Conservation (phyloP, 2,329 filamentous ascomycete genomes). For the Fusarium phyllophilum region DNA sequence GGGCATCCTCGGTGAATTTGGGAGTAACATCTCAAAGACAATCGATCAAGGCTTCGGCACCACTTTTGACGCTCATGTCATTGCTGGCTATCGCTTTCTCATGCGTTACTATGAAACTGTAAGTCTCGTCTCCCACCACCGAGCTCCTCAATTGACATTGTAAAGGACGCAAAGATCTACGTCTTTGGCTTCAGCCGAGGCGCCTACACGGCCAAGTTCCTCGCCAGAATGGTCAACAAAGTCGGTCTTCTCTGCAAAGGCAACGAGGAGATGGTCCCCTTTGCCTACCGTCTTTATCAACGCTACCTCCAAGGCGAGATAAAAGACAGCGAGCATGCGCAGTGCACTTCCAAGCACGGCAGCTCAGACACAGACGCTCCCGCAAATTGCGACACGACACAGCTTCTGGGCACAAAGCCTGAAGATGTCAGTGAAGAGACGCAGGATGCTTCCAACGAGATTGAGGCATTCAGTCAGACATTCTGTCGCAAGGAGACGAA, state of each 20-base stretch:
- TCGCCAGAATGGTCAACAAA: slow-evolving; percentile 61
- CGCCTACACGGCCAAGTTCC: slow-evolving; percentile 63
- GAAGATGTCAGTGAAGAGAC: slow-evolving; percentile 40
- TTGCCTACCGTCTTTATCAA: slow-evolving; percentile 58
- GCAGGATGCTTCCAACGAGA: slow-evolving; percentile 47
- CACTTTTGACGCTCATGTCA: slow-evolving; percentile 62
- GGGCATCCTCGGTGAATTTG: slow-evolving; percentile 47
- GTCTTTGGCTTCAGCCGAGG: slow-evolving; percentile 65
- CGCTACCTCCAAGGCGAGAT: slow-evolving; percentile 53
- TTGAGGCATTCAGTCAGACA: slow-evolving; percentile 58
- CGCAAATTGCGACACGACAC: not conserved
- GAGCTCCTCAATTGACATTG: fast-evolving
- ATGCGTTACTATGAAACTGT: slow-evolving; percentile 63
- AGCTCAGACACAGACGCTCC: not conserved
- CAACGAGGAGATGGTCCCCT: slow-evolving; percentile 64
- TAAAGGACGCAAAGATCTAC: slow-evolving; percentile 60
- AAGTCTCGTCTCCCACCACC: slow-evolving; percentile 1
- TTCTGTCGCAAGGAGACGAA: slow-evolving; percentile 55
- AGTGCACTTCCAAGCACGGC: slow-evolving; percentile 8
- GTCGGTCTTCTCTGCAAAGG: slow-evolving; percentile 61
- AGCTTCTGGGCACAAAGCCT: slow-evolving; percentile 33
- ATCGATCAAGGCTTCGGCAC: slow-evolving; percentile 57
- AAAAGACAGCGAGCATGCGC: slow-evolving; percentile 44
- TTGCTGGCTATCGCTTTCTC: slow-evolving; percentile 63
- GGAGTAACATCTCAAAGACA: slow-evolving; percentile 51